Percentiles rank a stretch among this genome's conserved stretches.
phyloP scores from a whole-genome alignment of 2,329 filamentous ascomycete genomes.

The Alternaria burnsii region DNA sequence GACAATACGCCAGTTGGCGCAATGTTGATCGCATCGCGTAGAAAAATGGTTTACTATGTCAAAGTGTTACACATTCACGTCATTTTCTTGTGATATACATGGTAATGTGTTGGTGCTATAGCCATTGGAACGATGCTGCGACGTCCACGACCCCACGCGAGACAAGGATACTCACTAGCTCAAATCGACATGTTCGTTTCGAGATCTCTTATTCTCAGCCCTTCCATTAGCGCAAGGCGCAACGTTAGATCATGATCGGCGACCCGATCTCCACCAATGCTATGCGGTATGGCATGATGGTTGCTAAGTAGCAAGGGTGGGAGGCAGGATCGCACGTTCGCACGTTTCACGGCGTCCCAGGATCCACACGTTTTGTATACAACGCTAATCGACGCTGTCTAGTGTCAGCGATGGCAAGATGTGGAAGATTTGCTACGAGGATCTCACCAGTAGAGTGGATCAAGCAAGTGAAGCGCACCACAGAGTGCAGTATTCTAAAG shows the following conservation, averaged over 20 bases:
- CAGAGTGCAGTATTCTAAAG: background rate
- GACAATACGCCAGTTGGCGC: background rate
- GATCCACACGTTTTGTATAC: background rate
- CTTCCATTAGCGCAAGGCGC: background rate
- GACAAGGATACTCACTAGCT: slow-evolving; percentile 1
- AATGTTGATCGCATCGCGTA: background rate
- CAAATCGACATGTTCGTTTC: background rate
- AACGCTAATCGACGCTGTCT: background rate
- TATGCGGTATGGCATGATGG: background rate
- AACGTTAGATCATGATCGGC: background rate
- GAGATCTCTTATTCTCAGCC: background rate
- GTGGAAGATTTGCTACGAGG: background rate
- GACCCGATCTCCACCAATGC: background rate
- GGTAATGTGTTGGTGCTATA: background rate
- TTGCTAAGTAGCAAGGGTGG: background rate
- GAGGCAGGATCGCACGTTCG: background rate
- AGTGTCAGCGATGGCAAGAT: background rate
- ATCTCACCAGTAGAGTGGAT: background rate
- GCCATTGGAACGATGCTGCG: background rate
- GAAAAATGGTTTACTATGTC: background rate
- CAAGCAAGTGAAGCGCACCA: background rate
- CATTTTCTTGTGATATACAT: background rate
- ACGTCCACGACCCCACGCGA: slow-evolving; percentile 1
- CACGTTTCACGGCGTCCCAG: background rate
- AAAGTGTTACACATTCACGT: background rate